Conservation (phyloP, 2,329 filamentous ascomycete genomes). For the Sarocladium brachiariae region DNA sequence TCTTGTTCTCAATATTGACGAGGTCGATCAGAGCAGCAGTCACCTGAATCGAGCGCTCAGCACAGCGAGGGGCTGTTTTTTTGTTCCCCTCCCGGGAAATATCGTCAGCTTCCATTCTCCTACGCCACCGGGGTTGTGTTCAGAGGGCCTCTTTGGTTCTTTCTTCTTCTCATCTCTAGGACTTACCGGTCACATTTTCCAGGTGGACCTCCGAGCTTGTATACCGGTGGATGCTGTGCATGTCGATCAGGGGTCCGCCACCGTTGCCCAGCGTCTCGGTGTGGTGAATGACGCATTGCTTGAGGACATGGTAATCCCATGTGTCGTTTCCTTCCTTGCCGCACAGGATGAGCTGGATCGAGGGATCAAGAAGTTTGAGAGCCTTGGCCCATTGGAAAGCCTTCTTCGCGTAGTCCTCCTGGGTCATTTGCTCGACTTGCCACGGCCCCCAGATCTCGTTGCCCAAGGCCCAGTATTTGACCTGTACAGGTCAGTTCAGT, state of each 20-base stretch:
- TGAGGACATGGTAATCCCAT: conserved; percentile 70
- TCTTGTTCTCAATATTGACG: conserved; percentile 60
- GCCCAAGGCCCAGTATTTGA: conserved; percentile 82
- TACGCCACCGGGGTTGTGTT: too few relatives aligned
- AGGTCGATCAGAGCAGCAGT: conserved; percentile 64
- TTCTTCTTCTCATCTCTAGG: too few relatives aligned
- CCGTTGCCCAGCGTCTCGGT: conserved; percentile 25
- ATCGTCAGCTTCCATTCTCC: too few relatives aligned
- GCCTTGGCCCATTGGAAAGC: conserved; percentile 68
- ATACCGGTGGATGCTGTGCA: conserved; percentile 78
- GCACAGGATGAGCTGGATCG: conserved; percentile 64
- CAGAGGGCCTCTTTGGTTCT: too few relatives aligned
- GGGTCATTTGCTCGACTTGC: conserved; percentile 62
- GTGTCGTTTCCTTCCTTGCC: conserved; percentile 61
- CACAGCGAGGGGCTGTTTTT: conserved; percentile 52
- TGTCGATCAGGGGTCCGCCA: conserved; percentile 52
- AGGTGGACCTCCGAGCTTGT: conserved; percentile 50
- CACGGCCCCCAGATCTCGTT: conserved; percentile 66
- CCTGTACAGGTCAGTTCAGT: conserved; percentile 18
- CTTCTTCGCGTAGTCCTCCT: conserved; percentile 62
- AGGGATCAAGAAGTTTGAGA: conserved; percentile 64
- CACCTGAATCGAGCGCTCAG: conserved; percentile 69
- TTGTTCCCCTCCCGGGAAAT: too few relatives aligned
- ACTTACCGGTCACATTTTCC: conserved; percentile 39
- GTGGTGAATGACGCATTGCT: conserved; percentile 51